Conservation (phyloP, 2,329 filamentous ascomycete genomes). For the Aureobasidium namibiae region DNA sequence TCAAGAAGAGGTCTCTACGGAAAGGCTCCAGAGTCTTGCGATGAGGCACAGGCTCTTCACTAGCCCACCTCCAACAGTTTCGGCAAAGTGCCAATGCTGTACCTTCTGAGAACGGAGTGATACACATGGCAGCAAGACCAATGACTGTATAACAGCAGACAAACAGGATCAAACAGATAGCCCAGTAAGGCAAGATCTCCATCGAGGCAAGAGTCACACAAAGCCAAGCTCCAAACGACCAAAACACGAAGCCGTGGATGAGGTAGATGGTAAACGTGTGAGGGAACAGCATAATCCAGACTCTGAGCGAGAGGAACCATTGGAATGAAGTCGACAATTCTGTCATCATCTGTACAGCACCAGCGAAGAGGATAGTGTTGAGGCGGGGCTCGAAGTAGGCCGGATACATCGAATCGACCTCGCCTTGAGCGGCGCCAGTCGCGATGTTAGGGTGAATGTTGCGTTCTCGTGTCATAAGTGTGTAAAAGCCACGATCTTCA, state of each 20-base stretch:
- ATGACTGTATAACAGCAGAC: conserved; percentile 28
- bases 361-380: conserved; percentile 35
- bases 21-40: conserved; percentile 20
- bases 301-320: conserved; percentile 31
- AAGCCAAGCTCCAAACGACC: conserved; percentile 32
- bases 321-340: conserved; percentile 32
- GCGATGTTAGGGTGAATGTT: conserved; percentile 35
- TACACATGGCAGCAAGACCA: not conserved
- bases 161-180: conserved; percentile 28
- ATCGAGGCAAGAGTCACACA: conserved; percentile 27
- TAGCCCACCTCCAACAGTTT: conserved; percentile 21
- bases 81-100: not conserved
- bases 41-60: conserved; percentile 19
- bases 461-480: conserved; percentile 33
- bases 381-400: conserved; percentile 37
- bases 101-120: conserved; percentile 2
- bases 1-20: conserved; percentile 18
- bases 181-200: conserved; percentile 25
- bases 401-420: conserved; percentile 33
- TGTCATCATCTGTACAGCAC: conserved; percentile 28
- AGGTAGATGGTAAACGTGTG: conserved; percentile 44
- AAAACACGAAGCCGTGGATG: conserved; percentile 41
- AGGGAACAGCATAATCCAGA: conserved; percentile 37
- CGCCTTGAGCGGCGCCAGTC: conserved; percentile 30
- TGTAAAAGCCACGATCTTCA: conserved; percentile 30